phyloP scores from a whole-genome alignment of 2,329 filamentous ascomycete species.

The Eurotiales sp. region DNA sequence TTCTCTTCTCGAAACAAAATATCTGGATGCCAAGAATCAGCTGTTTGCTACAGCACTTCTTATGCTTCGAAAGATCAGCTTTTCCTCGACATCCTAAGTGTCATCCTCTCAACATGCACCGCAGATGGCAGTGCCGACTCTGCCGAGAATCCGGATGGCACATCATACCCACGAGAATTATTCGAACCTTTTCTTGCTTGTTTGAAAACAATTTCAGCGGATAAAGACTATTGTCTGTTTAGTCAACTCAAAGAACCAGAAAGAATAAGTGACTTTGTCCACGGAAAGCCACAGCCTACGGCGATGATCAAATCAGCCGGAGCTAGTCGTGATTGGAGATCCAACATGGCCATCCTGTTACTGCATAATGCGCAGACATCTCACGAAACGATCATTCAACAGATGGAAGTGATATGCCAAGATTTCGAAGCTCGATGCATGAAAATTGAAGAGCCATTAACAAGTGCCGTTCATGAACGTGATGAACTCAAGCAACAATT shows the following conservation, averaged over 20 bases:
- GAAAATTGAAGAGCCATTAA: constrained; percentile 52
- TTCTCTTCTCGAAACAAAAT: neutral
- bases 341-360: constrained; percentile 44
- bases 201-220: constrained; percentile 7
- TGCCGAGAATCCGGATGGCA: neutral
- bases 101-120: neutral
- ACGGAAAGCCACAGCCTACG: neutral
- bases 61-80: neutral
- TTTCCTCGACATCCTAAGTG: constrained; percentile 4
- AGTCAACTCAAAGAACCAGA: constrained; percentile 8
- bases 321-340: constrained; percentile 48
- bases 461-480: constrained; percentile 35
- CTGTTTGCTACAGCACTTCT: neutral
- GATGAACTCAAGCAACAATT: constrained; percentile 33
- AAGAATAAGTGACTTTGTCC: constrained; percentile 16
- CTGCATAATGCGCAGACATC: constrained; percentile 40
- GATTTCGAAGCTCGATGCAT: constrained; percentile 56
- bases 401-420: constrained; percentile 52
- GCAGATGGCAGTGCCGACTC: neutral
- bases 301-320: constrained; percentile 8
- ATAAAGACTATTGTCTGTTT: constrained; percentile 1
- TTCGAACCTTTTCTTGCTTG: constrained; percentile 22
- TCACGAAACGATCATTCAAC: constrained; percentile 45
- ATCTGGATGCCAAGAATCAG: neutral
- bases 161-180: constrained; percentile 12